These are phyloP conservation scores for Tetramitus jugosus DNA, from an alignment of 208 protist genomes.

Conservation along the genomic window DNA sequence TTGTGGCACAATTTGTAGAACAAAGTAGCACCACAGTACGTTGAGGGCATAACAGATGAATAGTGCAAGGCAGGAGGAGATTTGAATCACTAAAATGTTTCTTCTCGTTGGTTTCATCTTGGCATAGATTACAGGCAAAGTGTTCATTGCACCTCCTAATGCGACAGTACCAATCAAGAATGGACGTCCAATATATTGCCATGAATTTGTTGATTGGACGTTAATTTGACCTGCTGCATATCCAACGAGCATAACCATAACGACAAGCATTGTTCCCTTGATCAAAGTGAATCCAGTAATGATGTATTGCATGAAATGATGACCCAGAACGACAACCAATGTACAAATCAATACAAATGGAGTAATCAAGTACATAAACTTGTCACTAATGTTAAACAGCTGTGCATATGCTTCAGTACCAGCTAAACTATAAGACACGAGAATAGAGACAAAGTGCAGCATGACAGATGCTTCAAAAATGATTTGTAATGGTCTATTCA, in stretches of 20 bases:
- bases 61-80: slow-evolving; percentile 23
- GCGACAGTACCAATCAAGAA: slow-evolving; percentile 51
- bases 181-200: slow-evolving; percentile 33
- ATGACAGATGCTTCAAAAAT: slow-evolving; percentile 36
- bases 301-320: background rate
- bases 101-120: slow-evolving; percentile 22
- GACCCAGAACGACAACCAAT: slow-evolving; percentile 36
- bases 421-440: slow-evolving; percentile 46
- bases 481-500: slow-evolving; percentile 23
- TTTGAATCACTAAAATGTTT: slow-evolving; percentile 29
- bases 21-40: slow-evolving; percentile 44
- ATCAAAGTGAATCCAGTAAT: slow-evolving; percentile 31
- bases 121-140: slow-evolving; percentile 43
- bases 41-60: slow-evolving; percentile 41
- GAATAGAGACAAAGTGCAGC: slow-evolving; percentile 41
- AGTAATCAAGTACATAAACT: slow-evolving; percentile 31
- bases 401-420: slow-evolving; percentile 39
- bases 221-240: slow-evolving; percentile 35
- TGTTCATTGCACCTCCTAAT: slow-evolving; percentile 38
- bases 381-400: slow-evolving; percentile 15
- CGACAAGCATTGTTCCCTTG: slow-evolving; percentile 33
- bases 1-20: slow-evolving; percentile 47
- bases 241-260: slow-evolving; percentile 41
- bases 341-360: slow-evolving; percentile 36
- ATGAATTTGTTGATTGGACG: slow-evolving; percentile 33